Evolutionary conservation across 2,329 filamentous ascomycete species (phyloP).

Genomic region (Diaporthe longicolla): DNA sequence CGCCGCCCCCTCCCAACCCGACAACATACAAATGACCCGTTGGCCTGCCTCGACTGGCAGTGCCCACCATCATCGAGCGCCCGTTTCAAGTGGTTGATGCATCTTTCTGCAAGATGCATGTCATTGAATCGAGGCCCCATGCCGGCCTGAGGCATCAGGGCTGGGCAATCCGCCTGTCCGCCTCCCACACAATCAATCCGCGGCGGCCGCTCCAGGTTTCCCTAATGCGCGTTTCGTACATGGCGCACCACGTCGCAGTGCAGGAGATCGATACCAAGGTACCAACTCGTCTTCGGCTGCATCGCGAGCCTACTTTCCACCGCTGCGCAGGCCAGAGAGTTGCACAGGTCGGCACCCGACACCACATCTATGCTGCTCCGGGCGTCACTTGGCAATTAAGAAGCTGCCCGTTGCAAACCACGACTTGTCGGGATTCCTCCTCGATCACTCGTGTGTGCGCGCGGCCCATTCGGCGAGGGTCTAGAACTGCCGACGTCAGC

Average conservation of each 20-base stretch:
- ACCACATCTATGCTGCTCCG: not conserved
- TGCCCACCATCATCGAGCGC: not conserved
- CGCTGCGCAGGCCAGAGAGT: slow-evolving; percentile 7
- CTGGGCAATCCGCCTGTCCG: slow-evolving; percentile 8
- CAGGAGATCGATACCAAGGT: slow-evolving; percentile 15
- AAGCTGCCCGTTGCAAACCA: not conserved
- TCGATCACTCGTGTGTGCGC: not conserved
- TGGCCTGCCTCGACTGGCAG: not conserved
- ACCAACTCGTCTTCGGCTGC: slow-evolving; percentile 15
- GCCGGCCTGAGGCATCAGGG: slow-evolving; percentile 7
- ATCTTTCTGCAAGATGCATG: slow-evolving; percentile 27
- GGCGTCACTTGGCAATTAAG: not conserved
- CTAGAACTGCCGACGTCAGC: slow-evolving; percentile 32
- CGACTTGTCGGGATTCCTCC: not conserved
- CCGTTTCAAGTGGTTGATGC: slow-evolving; percentile 28
- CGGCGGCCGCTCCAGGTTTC: slow-evolving; percentile 22
- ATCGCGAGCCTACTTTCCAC: not conserved
- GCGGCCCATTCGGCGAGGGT: not conserved
- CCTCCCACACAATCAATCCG: slow-evolving; percentile 23
- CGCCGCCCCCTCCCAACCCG: not conserved
- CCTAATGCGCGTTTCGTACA: slow-evolving; percentile 31
- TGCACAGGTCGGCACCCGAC: not conserved
- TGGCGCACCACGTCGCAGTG: slow-evolving; percentile 27
- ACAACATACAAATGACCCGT: not conserved
- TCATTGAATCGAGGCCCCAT: slow-evolving; percentile 18